Base-by-base conservation (phyloP, 352 stramenopile species). In the Phytophthora agathidicida region DNA sequence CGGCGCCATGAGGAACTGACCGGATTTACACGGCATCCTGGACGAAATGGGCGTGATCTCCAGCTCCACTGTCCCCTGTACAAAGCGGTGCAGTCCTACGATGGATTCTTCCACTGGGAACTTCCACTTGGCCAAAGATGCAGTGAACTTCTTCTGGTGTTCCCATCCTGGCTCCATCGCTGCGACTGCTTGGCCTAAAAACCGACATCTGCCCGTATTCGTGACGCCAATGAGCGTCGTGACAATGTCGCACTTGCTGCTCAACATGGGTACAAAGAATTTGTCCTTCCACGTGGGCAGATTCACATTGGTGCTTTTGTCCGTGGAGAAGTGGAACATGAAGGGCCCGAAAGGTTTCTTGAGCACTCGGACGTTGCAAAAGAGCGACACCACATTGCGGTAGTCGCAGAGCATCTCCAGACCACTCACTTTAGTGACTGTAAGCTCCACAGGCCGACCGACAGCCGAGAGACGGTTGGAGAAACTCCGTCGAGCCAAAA, bases 271-370 rank as follows among this genome's bases (percentile, higher is more conserved):
- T 33, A 91, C 80, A 45, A 92, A 91, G 58, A 91, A 91, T 38
- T 45, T 70, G 65, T 91, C 81, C 8, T 64, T 54, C 65, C 82
- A 94, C 10, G 57, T 77, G 4, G 81, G 81, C 10, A 78, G 43
- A 31, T 89, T 73, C 26, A 89, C 67, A 41, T 87, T 84, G 8
- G 65, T 75, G 51, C 77, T 71, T 43, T 79, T 80, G 14, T 46
- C 50, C 2, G 85, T 88, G 31, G 76, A 75, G 66, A 92, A 94
- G 65, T 94, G 77, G 53, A 92, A 94, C 85, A 94, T 94, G 72
- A 93, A 93, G 30, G 85, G 85, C 0, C 85, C 85, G 43, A 92
- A 94, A 9, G 85, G 85, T 30, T 91, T 89, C 70, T 92, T 92
- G n/a, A 94, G 75, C 51, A 94, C 79, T 42, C 82, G 83, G 3